Evolutionary conservation across 345 rosid genomes (phyloP), one percentile per base, ranked within the genome.

Genomic region (Nephelium lappaceum): DNA sequence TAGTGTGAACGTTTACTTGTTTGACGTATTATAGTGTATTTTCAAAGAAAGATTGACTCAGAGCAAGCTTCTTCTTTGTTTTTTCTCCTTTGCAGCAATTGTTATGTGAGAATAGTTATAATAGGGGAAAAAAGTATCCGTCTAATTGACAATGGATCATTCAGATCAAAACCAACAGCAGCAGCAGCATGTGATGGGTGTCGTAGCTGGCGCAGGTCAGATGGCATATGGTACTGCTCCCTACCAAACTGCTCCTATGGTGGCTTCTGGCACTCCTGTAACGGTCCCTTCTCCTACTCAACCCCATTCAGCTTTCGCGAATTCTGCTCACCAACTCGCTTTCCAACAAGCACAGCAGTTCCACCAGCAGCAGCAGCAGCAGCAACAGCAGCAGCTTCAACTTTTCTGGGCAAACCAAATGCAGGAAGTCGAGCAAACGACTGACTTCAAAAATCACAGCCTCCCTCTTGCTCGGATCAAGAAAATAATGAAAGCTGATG

Each of bases 401-500:
- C 71, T 86, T 68, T 88, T 88, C 83, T 88, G 91, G 90, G 77
- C 87, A 60, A 83, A 81, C 83, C 88, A 85, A 76, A 85, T 86
- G 90, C 91, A 85, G 41, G 91, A 88, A 76, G 84, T 88, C 45
- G 91, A 85, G 75, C 90, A 87, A 55, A 85, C 86, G 0, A 39
- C 66, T 2, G 92, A 89, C 77, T 89, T 89, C 83, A 89, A 85
- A 84, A 89, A 87, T 77, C 90, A 89, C 78, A 87, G 85, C 66
- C 86, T 89, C 42, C 90, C 92, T 5, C 82, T 88, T 5, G 92
- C 92, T 47, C 86, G 90, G 78, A 87, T 88, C 53, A 88, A 88
- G 80, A 88, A 89, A 85, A 89, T 89, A 76, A 89, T 89, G 92
- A 89, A 89, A 85, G 90, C 91, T 23, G 90, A 88, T 38, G 88